Conservation (phyloP, 257 asterid genomes). For the Ophiorrhiza pumila region DNA sequence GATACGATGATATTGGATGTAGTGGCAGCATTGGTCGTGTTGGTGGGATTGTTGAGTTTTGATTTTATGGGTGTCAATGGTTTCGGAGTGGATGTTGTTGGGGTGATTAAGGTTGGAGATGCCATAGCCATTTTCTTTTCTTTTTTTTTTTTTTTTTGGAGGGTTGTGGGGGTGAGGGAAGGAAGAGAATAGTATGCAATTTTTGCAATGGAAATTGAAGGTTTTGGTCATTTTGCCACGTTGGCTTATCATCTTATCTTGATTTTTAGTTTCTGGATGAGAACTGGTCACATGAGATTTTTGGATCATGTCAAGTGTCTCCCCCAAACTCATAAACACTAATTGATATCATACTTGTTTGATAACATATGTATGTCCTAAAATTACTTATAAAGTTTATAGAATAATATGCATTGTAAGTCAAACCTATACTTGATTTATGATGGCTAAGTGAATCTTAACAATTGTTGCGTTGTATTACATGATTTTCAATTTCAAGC, state of each 20-base stretch:
- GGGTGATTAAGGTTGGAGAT: slow-evolving; percentile 57
- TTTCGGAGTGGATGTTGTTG: slow-evolving; percentile 49
- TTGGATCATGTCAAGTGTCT: slow-evolving; percentile 17
- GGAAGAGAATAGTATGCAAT: neutral
- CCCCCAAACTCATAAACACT: too few relatives aligned
- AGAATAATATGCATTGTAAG: too few relatives aligned
- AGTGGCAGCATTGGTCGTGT: slow-evolving; percentile 17
- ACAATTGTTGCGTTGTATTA: too few relatives aligned
- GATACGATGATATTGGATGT: slow-evolving; percentile 19
- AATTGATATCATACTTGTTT: too few relatives aligned
- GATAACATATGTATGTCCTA: too few relatives aligned
- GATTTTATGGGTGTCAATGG: slow-evolving; percentile 37
- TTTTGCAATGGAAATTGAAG: slow-evolving; percentile 24
- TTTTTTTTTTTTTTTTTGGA: neutral
- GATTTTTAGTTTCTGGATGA: slow-evolving; percentile 43
- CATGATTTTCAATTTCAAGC: too few relatives aligned
- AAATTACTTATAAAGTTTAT: too few relatives aligned
- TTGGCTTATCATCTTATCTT: slow-evolving; percentile 82
- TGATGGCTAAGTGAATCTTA: too few relatives aligned
- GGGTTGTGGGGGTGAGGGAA: neutral
- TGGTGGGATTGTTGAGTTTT: slow-evolving; percentile 27
- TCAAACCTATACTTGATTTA: too few relatives aligned
- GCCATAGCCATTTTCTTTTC: slow-evolving; percentile 44
- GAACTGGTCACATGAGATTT: slow-evolving; percentile 21
- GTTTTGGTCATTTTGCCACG: slow-evolving; percentile 43